Percentiles rank a stretch among this genome's conserved stretches.
phyloP scores from a whole-genome alignment of 805 yeast species.

The Teunomyces stri region DNA sequence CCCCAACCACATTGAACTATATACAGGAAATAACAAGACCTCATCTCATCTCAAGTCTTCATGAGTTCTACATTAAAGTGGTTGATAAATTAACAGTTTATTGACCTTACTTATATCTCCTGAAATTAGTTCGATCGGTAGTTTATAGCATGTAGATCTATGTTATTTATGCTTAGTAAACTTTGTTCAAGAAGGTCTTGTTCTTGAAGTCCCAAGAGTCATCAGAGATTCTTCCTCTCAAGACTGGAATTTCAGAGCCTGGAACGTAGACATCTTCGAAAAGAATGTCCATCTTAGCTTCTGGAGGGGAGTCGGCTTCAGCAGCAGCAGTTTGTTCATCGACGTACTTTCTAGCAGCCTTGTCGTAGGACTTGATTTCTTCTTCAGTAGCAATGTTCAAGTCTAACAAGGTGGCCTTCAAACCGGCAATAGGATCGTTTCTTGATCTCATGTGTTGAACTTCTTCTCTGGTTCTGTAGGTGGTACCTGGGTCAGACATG shows the following conservation, averaged over 20 bases:
- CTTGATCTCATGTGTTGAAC: conserved; percentile 98
- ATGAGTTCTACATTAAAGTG: not conserved
- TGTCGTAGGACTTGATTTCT: conserved; percentile 91
- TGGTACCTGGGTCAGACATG: conserved; percentile 99
- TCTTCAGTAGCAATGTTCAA: conserved; percentile 87
- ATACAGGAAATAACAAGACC: not conserved
- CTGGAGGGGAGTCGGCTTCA: conserved; percentile 92
- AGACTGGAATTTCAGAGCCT: conserved; percentile 87
- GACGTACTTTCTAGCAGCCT: conserved; percentile 92
- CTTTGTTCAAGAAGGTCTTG: conserved; percentile 45
- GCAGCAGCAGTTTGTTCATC: conserved; percentile 94
- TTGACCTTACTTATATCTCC: not conserved
- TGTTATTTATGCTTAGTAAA: conserved; percentile 28
- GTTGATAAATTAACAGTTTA: not conserved
- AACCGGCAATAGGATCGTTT: conserved; percentile 96
- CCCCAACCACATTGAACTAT: not conserved
- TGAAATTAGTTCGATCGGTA: not conserved
- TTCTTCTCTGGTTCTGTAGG: conserved; percentile 99
- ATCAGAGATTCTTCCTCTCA: conserved; percentile 95
- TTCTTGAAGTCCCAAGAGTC: conserved; percentile 85
- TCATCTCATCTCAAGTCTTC: not conserved
- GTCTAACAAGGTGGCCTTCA: conserved; percentile 82
- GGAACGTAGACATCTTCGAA: conserved; percentile 96
- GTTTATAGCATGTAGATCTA: not conserved
- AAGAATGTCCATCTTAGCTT: conserved; percentile 88